These are phyloP conservation scores for Colletotrichum liaoningense DNA, from an alignment of 2,329 filamentous ascomycete genomes.

Conservation along the genomic window DNA sequence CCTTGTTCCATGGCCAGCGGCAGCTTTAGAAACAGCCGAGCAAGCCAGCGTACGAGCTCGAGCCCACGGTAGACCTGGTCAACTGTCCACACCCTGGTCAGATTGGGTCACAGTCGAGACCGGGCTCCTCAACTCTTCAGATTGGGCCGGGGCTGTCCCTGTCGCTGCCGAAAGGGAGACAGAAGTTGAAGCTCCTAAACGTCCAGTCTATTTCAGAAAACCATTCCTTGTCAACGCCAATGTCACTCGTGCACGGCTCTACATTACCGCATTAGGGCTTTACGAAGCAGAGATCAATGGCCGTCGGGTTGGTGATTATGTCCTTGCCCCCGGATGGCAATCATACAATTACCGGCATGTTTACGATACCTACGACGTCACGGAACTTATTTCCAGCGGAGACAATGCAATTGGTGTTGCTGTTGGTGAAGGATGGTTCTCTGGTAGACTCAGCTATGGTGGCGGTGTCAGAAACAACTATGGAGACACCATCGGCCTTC, in stretches of 20 bases:
- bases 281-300: constrained; percentile 62
- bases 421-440: constrained; percentile 63
- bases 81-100: constrained; percentile 44
- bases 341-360: constrained; percentile 61
- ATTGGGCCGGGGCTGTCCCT: constrained; percentile 44
- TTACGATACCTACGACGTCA: constrained; percentile 66
- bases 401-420: constrained; percentile 53
- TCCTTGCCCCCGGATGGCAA: constrained; percentile 64
- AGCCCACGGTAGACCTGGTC: constrained; percentile 43
- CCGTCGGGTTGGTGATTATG: constrained; percentile 49
- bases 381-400: constrained; percentile 47
- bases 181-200: constrained; percentile 43
- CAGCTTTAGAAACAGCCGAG: constrained; percentile 45
- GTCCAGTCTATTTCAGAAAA: constrained; percentile 38
- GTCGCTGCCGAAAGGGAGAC: constrained; percentile 46
- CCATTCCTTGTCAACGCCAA: constrained; percentile 36
- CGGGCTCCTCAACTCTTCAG: constrained; percentile 42
- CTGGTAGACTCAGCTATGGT: constrained; percentile 48
- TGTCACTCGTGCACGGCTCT: constrained; percentile 53
- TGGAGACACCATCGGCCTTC: constrained; percentile 51
- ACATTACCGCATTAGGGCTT: constrained; percentile 58
- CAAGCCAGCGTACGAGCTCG: constrained; percentile 47
- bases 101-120: constrained; percentile 48
- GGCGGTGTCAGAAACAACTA: constrained; percentile 47
- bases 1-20: constrained; percentile 57